phyloP scores from a whole-genome alignment of 257 asterid species.

The Solanum neorickii region DNA sequence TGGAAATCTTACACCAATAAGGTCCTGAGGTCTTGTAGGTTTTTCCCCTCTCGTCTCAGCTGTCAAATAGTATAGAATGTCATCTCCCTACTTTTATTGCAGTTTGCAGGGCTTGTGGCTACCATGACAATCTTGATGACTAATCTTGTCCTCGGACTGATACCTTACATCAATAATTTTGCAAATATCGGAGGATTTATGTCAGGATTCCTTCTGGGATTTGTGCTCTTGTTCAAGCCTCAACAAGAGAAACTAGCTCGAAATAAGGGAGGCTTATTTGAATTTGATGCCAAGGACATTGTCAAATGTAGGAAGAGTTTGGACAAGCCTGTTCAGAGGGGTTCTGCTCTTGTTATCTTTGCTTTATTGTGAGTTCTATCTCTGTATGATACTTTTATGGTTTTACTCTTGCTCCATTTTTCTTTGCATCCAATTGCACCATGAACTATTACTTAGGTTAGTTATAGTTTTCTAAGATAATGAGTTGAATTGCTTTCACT shows the following conservation, averaged over 20 bases:
- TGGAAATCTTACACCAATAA: conserved; percentile 65
- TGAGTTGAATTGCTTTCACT: background rate
- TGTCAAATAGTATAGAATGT: background rate
- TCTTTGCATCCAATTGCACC: background rate
- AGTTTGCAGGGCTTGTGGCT: conserved; percentile 43
- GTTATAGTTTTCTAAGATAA: background rate
- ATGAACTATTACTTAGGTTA: background rate
- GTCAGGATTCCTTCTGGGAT: conserved; percentile 67
- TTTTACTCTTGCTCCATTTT: background rate
- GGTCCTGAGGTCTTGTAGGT: conserved; percentile 21
- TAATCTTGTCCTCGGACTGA: conserved; percentile 49
- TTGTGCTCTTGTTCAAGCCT: conserved; percentile 53
- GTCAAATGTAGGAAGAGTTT: conserved; percentile 26
- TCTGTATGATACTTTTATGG: background rate
- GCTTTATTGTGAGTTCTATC: conserved; percentile 49
- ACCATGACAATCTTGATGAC: conserved; percentile 30
- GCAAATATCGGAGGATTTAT: conserved; percentile 74
- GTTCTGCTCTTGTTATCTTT: conserved; percentile 36
- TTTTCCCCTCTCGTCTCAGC: background rate
- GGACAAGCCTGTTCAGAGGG: conserved; percentile 57
- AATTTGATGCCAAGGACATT: conserved; percentile 43
- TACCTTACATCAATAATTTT: conserved; percentile 71
- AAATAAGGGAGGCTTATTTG: conserved; percentile 53
- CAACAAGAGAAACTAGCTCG: conserved; percentile 28
- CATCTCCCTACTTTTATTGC: conserved; percentile 9